Conservation (phyloP, 495 filamentous ascomycete species). For the Penicillium mononematosum region DNA sequence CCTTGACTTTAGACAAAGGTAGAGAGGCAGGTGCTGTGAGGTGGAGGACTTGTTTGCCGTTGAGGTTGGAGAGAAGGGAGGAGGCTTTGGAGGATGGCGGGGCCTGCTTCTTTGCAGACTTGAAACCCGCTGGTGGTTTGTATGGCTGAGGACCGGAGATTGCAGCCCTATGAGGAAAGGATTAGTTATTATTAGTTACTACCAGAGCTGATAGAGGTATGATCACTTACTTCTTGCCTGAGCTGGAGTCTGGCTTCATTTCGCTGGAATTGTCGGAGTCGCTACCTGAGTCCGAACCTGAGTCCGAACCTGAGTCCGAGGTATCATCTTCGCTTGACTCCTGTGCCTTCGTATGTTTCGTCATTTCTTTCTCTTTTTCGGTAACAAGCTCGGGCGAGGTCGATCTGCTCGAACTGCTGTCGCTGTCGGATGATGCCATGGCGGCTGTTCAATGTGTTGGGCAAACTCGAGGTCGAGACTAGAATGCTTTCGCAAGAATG, state of each 20-base stretch:
- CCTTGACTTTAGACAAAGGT: constrained; percentile 44
- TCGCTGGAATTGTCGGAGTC: constrained; percentile 33
- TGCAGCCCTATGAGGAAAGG: constrained; percentile 14
- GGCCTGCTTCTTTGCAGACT: constrained; percentile 35
- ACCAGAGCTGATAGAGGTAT: neutral
- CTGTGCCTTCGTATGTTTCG: constrained; percentile 30
- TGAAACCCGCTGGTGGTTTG: constrained; percentile 46
- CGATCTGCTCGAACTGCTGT: constrained; percentile 34
- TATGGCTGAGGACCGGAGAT: constrained; percentile 34
- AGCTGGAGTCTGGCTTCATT: constrained; percentile 31
- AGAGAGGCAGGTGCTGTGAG: constrained; percentile 45
- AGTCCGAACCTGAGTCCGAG: constrained; percentile 28
- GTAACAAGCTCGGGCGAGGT: constrained; percentile 32
- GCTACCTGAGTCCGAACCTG: constrained; percentile 31
- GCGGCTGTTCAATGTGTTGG: constrained; percentile 12
- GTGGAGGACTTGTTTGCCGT: constrained; percentile 46
- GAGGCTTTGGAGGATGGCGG: constrained; percentile 36
- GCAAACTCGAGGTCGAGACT: neutral
- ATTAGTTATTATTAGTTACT: constrained; percentile 8
- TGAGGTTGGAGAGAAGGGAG: constrained; percentile 41
- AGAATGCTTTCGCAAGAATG: constrained; percentile 4
- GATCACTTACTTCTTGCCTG: constrained; percentile 26
- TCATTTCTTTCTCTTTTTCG: constrained; percentile 29
- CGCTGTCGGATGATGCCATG: constrained; percentile 39
- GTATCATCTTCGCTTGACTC: constrained; percentile 25